These are phyloP conservation scores for Zymoseptoria passerinii DNA, from an alignment of 2,329 filamentous ascomycete genomes.

Conservation along the genomic window DNA sequence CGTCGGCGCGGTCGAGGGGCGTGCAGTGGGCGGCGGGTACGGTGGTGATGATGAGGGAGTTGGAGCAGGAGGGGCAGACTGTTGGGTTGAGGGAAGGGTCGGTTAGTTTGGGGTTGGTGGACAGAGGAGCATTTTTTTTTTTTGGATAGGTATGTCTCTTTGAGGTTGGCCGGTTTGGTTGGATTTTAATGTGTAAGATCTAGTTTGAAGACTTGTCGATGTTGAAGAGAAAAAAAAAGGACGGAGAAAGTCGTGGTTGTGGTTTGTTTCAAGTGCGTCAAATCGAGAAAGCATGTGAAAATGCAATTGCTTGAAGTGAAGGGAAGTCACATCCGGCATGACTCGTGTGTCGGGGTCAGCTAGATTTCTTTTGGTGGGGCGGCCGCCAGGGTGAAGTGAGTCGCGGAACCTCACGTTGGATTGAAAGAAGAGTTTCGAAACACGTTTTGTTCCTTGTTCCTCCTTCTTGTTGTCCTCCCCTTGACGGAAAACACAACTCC, in stretches of 20 bases:
- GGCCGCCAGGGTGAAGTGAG: neutral
- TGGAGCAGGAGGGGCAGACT: conserved; percentile 80
- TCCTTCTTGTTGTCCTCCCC: neutral
- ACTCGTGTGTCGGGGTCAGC: conserved; percentile 1
- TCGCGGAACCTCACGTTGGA: neutral
- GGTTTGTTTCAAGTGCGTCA: neutral
- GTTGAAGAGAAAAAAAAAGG: neutral
- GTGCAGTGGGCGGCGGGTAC: conserved; percentile 30
- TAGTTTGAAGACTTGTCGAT: no score
- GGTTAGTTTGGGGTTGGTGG: conserved; percentile 24
- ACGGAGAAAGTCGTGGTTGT: neutral
- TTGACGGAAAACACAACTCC: neutral
- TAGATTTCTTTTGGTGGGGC: neutral
- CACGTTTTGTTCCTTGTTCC: neutral
- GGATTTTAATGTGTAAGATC: neutral
- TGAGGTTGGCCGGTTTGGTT: neutral
- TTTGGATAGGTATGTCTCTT: neutral
- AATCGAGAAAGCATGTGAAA: conserved; percentile 1
- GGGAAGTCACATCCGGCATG: neutral
- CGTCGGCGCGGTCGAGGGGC: conserved; percentile 32
- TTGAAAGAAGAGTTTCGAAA: neutral
- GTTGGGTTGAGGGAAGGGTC: conserved; percentile 2
- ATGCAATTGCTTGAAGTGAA: neutral
- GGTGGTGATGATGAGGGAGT: conserved; percentile 66
- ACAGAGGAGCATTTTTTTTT: conserved; percentile 57